Evolutionary conservation across 345 rosid genomes (phyloP), one percentile per base, ranked within the genome.

Genomic region (Eucalyptus melliodora): DNA sequence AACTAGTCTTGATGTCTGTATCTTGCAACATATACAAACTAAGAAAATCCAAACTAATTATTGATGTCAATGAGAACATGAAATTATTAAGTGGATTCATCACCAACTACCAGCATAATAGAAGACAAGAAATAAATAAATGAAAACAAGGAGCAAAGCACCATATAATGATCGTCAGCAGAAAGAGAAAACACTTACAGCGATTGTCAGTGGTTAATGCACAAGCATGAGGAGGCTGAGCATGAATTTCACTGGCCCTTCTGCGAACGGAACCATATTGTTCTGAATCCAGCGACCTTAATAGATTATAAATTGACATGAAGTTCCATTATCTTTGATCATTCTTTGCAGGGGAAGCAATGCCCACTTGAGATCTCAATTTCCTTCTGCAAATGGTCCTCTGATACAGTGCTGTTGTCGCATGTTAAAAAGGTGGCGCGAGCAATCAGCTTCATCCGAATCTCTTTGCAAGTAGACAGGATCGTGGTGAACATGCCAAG

Each of bases 201-300:
- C 95, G 95, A 91, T 96, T 96, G 90, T 97, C 92, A 31, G 98
- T 95, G 86, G 98, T 97, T 91, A 96, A 93, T 88, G 95, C 94
- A 90, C 99, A 98, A 77, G 99, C 98, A 93, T 97, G 97, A 4
- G 98, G 97, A 72, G 99, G 96, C 89, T 95, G 94, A 40, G 96
- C 94, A 89, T 95, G 96, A 92, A 97, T 93, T 92, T 95, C 96
- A 92, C 95, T 92, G 34, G 99, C 99, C 96, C 94, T 93, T 88
- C 89, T 94, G 91, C 97, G 95, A 83, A 97, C 90, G 86, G 94
- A 94, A 80, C 93, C 92, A 87, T 96, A 97, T 87, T 97, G 99
- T 90, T 96, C 97, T 94, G 95, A 93, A 93, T 97, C 95, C 90
- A 97, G 93, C 50, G 98, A 98, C 99, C 94, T 93, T 90, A 87